Percentiles rank a stretch among this genome's conserved stretches.
phyloP scores from a whole-genome alignment of 2,329 filamentous ascomycete genomes.

The Hypoxylon sp. region DNA sequence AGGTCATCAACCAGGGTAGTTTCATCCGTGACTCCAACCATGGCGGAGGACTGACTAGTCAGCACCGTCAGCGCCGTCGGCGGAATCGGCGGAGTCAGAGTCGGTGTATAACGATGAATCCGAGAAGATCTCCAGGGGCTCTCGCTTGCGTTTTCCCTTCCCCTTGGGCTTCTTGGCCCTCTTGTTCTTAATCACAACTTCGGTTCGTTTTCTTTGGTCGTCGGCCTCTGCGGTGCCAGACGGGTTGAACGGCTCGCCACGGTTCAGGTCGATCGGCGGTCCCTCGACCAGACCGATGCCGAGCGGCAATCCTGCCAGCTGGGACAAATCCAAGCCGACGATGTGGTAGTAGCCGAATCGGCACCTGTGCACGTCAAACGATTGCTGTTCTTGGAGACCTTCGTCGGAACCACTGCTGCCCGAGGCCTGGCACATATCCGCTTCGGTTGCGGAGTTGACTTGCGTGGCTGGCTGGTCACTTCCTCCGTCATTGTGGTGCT shows the following conservation, averaged over 20 bases:
- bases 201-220: neutral
- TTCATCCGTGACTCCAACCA: neutral
- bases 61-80: too few relatives aligned
- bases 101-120: neutral
- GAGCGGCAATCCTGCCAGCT: neutral
- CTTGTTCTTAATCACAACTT: too few relatives aligned
- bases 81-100: too few relatives aligned
- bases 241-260: neutral
- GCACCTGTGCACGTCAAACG: too few relatives aligned
- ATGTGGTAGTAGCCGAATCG: slow-evolving; percentile 8
- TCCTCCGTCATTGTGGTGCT: too few relatives aligned
- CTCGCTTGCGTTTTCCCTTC: neutral
- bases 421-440: too few relatives aligned
- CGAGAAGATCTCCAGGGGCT: neutral
- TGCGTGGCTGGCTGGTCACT: too few relatives aligned
- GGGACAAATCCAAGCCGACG: neutral
- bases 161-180: too few relatives aligned
- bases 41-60: neutral
- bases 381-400: too few relatives aligned
- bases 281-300: neutral
- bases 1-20: neutral
- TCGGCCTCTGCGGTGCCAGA: neutral
- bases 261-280: neutral
- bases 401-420: too few relatives aligned
- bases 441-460: too few relatives aligned